Evolutionary conservation across 2,329 filamentous ascomycete species (phyloP).

Genomic region (Scytalidium sp.): DNA sequence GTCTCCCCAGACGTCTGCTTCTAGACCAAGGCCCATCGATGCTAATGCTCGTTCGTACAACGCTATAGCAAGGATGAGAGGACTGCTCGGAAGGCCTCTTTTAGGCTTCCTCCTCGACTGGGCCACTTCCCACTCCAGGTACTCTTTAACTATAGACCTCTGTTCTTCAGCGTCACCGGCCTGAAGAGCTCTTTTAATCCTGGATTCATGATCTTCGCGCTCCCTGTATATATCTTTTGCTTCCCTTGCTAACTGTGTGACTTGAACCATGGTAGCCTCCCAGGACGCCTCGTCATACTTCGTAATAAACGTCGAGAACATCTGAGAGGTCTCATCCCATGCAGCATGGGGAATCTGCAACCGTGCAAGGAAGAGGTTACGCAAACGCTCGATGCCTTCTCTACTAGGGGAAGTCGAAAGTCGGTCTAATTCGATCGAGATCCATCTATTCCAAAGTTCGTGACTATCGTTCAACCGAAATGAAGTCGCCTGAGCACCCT

Average conservation of each 20-base stretch:
- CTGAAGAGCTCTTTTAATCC: slow-evolving; percentile 56
- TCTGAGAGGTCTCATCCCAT: slow-evolving; percentile 73
- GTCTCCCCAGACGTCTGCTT: slow-evolving; percentile 79
- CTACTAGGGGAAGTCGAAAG: slow-evolving; percentile 53
- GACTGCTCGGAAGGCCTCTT: slow-evolving; percentile 40
- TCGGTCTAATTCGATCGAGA: slow-evolving; percentile 68
- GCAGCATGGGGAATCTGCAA: slow-evolving; percentile 69
- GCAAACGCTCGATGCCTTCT: slow-evolving; percentile 61
- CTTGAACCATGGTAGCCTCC: slow-evolving; percentile 69
- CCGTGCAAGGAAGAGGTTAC: slow-evolving; percentile 67
- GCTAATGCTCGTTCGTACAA: slow-evolving; percentile 77
- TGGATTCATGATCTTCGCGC: slow-evolving; percentile 67
- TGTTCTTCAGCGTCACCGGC: slow-evolving; percentile 54
- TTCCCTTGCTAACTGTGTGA: slow-evolving; percentile 59
- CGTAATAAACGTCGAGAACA: slow-evolving; percentile 72
- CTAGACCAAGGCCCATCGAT: slow-evolving; percentile 60
- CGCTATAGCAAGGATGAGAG: slow-evolving; percentile 53
- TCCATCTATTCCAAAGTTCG: slow-evolving; percentile 75
- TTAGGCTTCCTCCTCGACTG: slow-evolving; percentile 54
- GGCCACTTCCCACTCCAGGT: slow-evolving; percentile 80
- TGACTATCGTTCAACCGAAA: slow-evolving; percentile 77
- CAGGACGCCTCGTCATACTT: slow-evolving; percentile 68
- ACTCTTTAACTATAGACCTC: slow-evolving; percentile 55
- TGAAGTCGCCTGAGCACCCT: slow-evolving; percentile 68
- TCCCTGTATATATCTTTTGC: slow-evolving; percentile 62